Base-by-base conservation (phyloP, 805 yeast genomes). In the Candida ortonii region DNA sequence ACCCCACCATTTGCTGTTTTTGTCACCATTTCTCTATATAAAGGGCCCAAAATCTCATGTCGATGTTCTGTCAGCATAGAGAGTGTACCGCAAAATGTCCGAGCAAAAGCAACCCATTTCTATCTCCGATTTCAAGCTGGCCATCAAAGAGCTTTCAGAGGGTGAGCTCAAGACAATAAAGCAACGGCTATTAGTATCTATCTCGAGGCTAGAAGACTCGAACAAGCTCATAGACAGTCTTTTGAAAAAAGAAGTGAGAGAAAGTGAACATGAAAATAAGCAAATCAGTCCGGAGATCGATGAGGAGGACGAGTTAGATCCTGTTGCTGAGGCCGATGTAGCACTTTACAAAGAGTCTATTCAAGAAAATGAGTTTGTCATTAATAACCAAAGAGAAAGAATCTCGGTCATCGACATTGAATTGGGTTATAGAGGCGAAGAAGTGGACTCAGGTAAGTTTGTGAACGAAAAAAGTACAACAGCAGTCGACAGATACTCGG, bases 341-440 rank as follows among this genome's bases (percentile, higher is more conserved):
- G 53, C 59, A 11, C 49, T 82, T 11, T 81, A 72, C 55, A 52
- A 47, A 5, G 81, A 75, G n/a, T 68, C 80, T 7, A 65, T 79
- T 12, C 47, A 51, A 7, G 89, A 81, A 44, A 82, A 82, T 52
- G 57, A 63, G 9, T 50, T 53, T 3, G 83, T 80, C n/a, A 59
- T 80, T 15, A 46, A 53, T 3, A 78, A 73, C 48, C 80, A 79
- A 49, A 39, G 52, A 8, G 61, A 64, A 23, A 59, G 82, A 38
- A 50, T 78, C 3, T 60, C 56, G 3, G 65, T 67, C 0, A 49
- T 80, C 13, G 62, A 67, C 20, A 51, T 60, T 13, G 85, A 80
- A 49, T 57, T 78, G 16, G 42, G 49, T n/a, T 51, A 54, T 34
- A 61, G 85, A 36, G 73, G 61, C 23, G 30, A 42, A n/a, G 33